Evolutionary conservation across 2,329 filamentous ascomycete species (phyloP).

Genomic region (Orbilia oligospora): DNA sequence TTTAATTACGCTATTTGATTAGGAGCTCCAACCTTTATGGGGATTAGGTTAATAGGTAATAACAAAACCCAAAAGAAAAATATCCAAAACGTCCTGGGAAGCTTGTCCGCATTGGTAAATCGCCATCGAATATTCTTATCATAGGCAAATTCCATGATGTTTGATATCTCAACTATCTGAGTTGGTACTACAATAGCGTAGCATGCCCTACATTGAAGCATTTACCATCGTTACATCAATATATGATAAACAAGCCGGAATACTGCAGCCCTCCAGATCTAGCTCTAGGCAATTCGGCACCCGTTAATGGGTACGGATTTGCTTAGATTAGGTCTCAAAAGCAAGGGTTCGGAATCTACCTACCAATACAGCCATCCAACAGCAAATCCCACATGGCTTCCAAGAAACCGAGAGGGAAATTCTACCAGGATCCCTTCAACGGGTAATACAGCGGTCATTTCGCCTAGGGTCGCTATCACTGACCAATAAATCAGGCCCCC

Average conservation of each 20-base stretch:
- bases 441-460: constrained; percentile 68
- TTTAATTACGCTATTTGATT: too few relatives aligned
- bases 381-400: constrained; percentile 68
- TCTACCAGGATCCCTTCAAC: constrained; percentile 67
- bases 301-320: too few relatives aligned
- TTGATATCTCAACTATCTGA: constrained; percentile 67
- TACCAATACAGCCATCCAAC: constrained; percentile 69
- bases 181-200: constrained; percentile 65
- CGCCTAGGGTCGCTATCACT: constrained; percentile 65
- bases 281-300: too few relatives aligned
- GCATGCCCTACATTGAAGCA: constrained; percentile 63
- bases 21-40: constrained; percentile 64
- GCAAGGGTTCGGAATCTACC: constrained; percentile 13
- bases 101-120: constrained; percentile 65
- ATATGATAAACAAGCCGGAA: too few relatives aligned
- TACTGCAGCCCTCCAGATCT: too few relatives aligned
- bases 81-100: constrained; percentile 67
- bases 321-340: too few relatives aligned
- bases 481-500: constrained; percentile 66
- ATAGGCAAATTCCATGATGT: constrained; percentile 68
- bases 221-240: neutral
- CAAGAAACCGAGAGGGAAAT: constrained; percentile 67
- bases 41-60: constrained; percentile 65
- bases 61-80: constrained; percentile 65
- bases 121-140: constrained; percentile 66